phyloP scores from a whole-genome alignment of 1,284 basidiomycete genomes.

The Microbotryum violaceum region DNA sequence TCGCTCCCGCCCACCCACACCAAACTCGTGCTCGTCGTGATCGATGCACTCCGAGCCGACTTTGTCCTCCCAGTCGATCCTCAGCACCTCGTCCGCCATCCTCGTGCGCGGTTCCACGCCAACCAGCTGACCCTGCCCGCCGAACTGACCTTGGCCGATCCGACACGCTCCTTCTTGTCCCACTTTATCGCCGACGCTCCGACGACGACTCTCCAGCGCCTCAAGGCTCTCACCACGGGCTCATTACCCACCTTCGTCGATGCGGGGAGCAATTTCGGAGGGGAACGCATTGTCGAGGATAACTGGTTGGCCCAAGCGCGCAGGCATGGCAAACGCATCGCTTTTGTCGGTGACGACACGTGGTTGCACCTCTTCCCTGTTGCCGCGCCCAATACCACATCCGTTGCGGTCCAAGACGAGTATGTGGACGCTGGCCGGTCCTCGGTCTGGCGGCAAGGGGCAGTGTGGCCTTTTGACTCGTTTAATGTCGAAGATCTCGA shows the following conservation, averaged over 20 bases:
- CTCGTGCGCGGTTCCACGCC: conserved; percentile 56
- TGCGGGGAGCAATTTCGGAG: conserved; percentile 72
- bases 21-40: conserved; percentile 74
- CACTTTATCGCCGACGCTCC: conserved; percentile 90
- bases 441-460: conserved; percentile 45
- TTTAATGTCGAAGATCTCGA: conserved; percentile 99
- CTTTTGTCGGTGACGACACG: conserved; percentile 94
- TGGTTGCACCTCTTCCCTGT: conserved; percentile 85
- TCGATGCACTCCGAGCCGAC: conserved; percentile 91
- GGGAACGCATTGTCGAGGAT: conserved; percentile 60
- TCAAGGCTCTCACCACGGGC: conserved; percentile 92
- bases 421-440: neutral
- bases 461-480: conserved; percentile 80
- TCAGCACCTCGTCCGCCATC: conserved; percentile 37
- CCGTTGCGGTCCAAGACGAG: neutral
- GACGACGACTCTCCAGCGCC: conserved; percentile 87
- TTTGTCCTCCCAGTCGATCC: conserved; percentile 63
- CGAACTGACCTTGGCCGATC: conserved; percentile 56
- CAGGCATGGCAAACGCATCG: conserved; percentile 50
- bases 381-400: neutral
- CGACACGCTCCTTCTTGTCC: conserved; percentile 71
- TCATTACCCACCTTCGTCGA: conserved; percentile 95
- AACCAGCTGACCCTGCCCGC: conserved; percentile 70
- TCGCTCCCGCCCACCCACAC: conserved; percentile 58
- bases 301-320: conserved; percentile 49